Evolutionary conservation across 495 filamentous ascomycete species (phyloP).

Genomic region (Apiosordaria backusii): DNA sequence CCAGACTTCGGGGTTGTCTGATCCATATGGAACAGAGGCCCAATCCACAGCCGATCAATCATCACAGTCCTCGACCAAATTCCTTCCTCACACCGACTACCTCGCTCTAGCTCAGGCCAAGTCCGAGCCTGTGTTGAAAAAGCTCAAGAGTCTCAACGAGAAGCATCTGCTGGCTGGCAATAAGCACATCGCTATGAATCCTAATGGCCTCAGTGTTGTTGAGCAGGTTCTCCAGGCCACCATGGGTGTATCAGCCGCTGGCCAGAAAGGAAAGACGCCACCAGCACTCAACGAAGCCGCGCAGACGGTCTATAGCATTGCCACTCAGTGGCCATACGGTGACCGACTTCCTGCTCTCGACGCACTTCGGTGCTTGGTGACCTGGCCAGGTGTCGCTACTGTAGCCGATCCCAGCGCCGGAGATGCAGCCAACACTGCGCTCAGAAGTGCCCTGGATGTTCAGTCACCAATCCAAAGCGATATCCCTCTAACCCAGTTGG

Average conservation of each 20-base stretch:
- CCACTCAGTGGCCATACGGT: constrained; percentile 70
- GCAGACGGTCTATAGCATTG: constrained; percentile 59
- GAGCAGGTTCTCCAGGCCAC: constrained; percentile 18
- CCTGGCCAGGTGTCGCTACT: constrained; percentile 58
- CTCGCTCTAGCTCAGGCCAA: constrained; percentile 59
- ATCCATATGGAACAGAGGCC: constrained; percentile 27
- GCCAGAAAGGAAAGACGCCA: constrained; percentile 50
- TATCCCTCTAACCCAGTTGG: constrained; percentile 28
- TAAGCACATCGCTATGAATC: constrained; percentile 71
- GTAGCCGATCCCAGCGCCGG: constrained; percentile 41
- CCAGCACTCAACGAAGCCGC: constrained; percentile 53
- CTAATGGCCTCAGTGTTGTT: constrained; percentile 54
- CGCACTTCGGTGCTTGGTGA: constrained; percentile 73
- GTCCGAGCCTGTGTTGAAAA: constrained; percentile 29
- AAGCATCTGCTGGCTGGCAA: constrained; percentile 51
- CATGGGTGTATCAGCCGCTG: constrained; percentile 6
- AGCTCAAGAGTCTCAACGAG: constrained; percentile 28
- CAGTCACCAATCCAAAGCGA: constrained; percentile 27
- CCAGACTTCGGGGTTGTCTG: constrained; percentile 25
- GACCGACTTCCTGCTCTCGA: constrained; percentile 82
- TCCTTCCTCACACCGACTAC: constrained; percentile 79
- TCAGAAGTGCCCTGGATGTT: constrained; percentile 44
- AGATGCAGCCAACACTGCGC: constrained; percentile 49
- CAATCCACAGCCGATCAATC: constrained; percentile 58
- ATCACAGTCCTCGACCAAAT: constrained; percentile 44